Evolutionary conservation across 2,329 filamentous ascomycete species (phyloP).

Genomic region (Nothophoma quercina): DNA sequence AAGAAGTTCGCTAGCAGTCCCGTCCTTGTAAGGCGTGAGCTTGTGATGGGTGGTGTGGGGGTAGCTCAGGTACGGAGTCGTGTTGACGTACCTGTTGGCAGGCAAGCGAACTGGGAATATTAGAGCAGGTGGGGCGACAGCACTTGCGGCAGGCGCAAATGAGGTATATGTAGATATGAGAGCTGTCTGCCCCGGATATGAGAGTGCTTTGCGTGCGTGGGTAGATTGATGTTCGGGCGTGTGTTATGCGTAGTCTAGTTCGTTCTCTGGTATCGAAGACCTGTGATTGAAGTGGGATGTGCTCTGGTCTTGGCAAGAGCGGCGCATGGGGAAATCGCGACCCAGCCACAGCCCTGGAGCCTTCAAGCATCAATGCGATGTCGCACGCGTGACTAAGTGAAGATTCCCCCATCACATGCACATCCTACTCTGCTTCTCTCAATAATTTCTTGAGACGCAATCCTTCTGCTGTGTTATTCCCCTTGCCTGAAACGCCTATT

Average conservation of each 20-base stretch:
- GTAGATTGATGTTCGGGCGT: conserved; percentile 29
- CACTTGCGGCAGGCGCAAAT: conserved; percentile 18
- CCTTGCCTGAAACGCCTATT: not conserved
- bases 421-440: not conserved
- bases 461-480: too few species aligned
- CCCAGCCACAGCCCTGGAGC: conserved; percentile 19
- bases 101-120: conserved; percentile 36
- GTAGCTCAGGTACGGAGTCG: conserved; percentile 34
- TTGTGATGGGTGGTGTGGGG: conserved; percentile 28
- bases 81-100: conserved; percentile 48
- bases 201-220: conserved; percentile 14
- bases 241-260: conserved; percentile 30
- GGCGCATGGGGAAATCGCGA: conserved; percentile 25
- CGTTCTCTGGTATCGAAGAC: conserved; percentile 17
- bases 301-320: conserved; percentile 11
- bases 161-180: conserved; percentile 10
- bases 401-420: not conserved
- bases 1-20: not conserved
- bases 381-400: conserved; percentile 10
- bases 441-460: not conserved
- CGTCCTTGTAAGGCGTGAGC: conserved; percentile 28
- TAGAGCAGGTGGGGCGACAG: conserved; percentile 26
- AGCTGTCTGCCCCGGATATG: conserved; percentile 25
- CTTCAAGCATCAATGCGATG: conserved; percentile 5
- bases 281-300: conserved; percentile 6